Conservation (phyloP, 345 rosid species). For the Abelmoschus esculentus region DNA sequence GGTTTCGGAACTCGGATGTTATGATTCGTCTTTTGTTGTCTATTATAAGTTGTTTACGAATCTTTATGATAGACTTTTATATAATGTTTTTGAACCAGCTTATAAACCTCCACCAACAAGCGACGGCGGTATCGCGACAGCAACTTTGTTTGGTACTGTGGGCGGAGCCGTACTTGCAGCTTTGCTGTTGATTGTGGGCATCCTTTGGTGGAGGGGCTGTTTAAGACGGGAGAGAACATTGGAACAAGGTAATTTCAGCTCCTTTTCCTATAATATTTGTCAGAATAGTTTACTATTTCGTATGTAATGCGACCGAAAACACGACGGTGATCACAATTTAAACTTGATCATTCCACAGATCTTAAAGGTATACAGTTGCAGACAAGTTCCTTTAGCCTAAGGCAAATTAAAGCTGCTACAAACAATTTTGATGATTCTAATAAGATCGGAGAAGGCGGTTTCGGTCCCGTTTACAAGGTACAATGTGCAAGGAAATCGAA, state of each 20-base stretch:
- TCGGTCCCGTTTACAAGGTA: slow-evolving; percentile 37
- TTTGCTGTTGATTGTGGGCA: slow-evolving; percentile 12
- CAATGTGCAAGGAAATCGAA: not conserved
- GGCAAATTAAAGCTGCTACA: slow-evolving; percentile 30
- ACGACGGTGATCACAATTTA: too few relatives aligned
- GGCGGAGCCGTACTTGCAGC: slow-evolving; percentile 8
- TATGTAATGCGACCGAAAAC: too few relatives aligned
- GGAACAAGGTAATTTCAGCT: slow-evolving; percentile 10
- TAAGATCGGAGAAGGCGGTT: slow-evolving; percentile 40
- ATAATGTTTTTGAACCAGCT: not conserved
- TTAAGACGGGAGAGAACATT: not conserved
- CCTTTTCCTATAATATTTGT: too few relatives aligned
- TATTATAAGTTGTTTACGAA: too few relatives aligned
- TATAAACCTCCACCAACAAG: slow-evolving; percentile 1
- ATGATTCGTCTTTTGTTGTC: too few relatives aligned
- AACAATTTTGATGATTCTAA: slow-evolving; percentile 22
- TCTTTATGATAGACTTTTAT: not conserved
- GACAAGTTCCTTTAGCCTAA: slow-evolving; percentile 14
- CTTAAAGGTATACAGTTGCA: not conserved
- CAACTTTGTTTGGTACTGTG: slow-evolving; percentile 1
- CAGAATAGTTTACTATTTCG: too few relatives aligned
- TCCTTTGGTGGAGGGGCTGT: slow-evolving; percentile 30
- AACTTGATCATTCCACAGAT: not conserved
- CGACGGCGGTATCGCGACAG: not conserved
- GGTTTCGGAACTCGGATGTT: not conserved